Conservation (phyloP, 345 rosid species). For the Aurinia saxatilis region DNA sequence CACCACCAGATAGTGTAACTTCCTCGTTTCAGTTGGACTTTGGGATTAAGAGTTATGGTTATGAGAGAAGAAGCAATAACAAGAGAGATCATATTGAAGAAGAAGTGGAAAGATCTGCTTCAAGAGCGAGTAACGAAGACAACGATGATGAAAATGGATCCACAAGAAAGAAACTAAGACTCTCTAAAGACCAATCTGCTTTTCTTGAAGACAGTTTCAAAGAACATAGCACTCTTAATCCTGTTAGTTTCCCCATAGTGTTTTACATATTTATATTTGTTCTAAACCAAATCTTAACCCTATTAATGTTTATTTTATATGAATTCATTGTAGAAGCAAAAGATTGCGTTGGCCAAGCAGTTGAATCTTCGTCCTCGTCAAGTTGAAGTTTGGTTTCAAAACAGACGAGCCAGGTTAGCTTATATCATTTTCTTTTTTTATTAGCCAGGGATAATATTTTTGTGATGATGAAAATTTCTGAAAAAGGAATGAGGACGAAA, state of each 20-base stretch:
- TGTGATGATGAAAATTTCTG: conserved; percentile 21
- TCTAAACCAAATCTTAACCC: not conserved
- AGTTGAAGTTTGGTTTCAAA: conserved; percentile 98
- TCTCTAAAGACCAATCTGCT: conserved; percentile 86
- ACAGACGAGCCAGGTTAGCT: conserved; percentile 85
- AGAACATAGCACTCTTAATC: conserved; percentile 81
- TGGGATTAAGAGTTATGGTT: conserved; percentile 41
- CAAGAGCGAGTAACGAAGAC: conserved; percentile 80
- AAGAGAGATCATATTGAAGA: conserved; percentile 32
- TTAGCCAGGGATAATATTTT: not conserved
- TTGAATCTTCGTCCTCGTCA: conserved; percentile 91
- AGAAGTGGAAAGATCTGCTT: conserved; percentile 48
- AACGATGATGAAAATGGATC: conserved; percentile 55
- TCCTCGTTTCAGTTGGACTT: conserved; percentile 86
- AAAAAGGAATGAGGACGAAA: conserved; percentile 24
- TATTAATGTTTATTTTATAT: not conserved
- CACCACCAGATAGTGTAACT: conserved; percentile 76
- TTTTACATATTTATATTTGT: not conserved
- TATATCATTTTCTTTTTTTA: not conserved
- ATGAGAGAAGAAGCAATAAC: conserved; percentile 44
- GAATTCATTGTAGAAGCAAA: conserved; percentile 62
- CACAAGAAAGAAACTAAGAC: conserved; percentile 90
- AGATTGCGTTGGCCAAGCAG: conserved; percentile 75
- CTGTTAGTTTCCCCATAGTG: conserved; percentile 43
- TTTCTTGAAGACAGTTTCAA: conserved; percentile 93